These are phyloP conservation scores for Ustilago cynodontis DNA, from an alignment of 1,284 basidiomycete genomes.

Conservation along the genomic window DNA sequence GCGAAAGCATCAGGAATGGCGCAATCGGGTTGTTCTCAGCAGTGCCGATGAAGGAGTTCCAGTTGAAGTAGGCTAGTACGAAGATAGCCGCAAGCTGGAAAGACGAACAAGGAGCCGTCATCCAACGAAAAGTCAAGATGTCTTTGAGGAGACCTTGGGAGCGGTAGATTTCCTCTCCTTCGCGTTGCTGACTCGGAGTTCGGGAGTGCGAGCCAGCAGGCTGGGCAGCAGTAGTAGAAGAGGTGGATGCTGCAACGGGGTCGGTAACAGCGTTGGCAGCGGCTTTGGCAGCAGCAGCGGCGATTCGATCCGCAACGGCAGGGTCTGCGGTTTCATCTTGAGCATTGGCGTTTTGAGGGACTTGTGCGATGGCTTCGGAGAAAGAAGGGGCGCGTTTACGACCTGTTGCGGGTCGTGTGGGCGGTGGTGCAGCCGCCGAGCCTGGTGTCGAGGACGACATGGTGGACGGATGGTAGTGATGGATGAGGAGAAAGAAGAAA, in stretches of 20 bases:
- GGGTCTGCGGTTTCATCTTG: conserved; percentile 47
- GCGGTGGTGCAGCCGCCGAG: conserved; percentile 45
- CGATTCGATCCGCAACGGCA: conserved; percentile 45
- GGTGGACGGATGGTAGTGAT: neutral
- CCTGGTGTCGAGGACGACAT: conserved; percentile 10
- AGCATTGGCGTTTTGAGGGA: conserved; percentile 51
- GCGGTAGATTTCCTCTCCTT: conserved; percentile 47
- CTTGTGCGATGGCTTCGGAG: conserved; percentile 43
- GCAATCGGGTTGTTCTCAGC: conserved; percentile 80
- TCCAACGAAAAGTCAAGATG: conserved; percentile 61
- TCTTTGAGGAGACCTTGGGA: conserved; percentile 52
- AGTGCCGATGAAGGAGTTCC: conserved; percentile 73
- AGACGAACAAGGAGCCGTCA: conserved; percentile 60
- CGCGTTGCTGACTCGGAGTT: conserved; percentile 10
- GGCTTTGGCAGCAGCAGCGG: conserved; percentile 20
- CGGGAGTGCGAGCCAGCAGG: neutral
- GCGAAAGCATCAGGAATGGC: conserved; percentile 81
- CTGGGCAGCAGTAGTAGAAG: conserved; percentile 3
- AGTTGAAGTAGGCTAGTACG: conserved; percentile 79
- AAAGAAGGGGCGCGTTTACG: conserved; percentile 48
- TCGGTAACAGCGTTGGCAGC: conserved; percentile 24
- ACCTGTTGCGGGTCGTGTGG: conserved; percentile 33
- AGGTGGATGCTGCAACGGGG: conserved; percentile 30
- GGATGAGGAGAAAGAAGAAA: conserved; percentile 1
- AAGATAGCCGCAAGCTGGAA: conserved; percentile 77